These are phyloP conservation scores for Ilyonectria mors-panacis DNA, from an alignment of 2,329 filamentous ascomycete species.

Conservation along the genomic window DNA sequence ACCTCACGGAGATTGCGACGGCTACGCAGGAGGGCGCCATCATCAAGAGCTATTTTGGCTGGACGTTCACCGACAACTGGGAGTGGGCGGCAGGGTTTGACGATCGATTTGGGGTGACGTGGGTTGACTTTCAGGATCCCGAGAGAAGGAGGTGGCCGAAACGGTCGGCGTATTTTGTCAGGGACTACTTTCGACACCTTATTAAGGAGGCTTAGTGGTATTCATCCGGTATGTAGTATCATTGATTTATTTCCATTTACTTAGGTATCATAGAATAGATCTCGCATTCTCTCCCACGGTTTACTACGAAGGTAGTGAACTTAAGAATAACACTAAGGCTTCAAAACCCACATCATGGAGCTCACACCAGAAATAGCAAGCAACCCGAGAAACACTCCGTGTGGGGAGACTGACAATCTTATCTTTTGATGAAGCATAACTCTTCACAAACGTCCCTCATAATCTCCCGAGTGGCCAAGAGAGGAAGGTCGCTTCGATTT, in stretches of 20 bases:
- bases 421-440: background rate
- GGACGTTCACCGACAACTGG: slow-evolving; percentile 62
- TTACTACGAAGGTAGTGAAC: no score
- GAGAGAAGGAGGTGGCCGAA: slow-evolving; percentile 40
- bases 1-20: slow-evolving; percentile 55
- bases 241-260: no score
- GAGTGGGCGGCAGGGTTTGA: slow-evolving; percentile 60
- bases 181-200: slow-evolving; percentile 38
- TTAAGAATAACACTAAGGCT: no score
- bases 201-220: slow-evolving; percentile 29
- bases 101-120: slow-evolving; percentile 58
- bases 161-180: slow-evolving; percentile 42
- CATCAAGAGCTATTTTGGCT: slow-evolving; percentile 58
- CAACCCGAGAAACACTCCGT: no score
- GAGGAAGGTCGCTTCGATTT: background rate
- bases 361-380: no score
- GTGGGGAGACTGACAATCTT: background rate
- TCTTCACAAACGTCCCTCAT: background rate
- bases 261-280: no score
- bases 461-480: background rate
- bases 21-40: slow-evolving; percentile 56
- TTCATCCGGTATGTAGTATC: background rate
- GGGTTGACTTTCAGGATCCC: slow-evolving; percentile 54
- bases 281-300: no score
- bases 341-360: no score